phyloP scores from a whole-genome alignment of 441 rosid species.

The Gossypium gossypioides region DNA sequence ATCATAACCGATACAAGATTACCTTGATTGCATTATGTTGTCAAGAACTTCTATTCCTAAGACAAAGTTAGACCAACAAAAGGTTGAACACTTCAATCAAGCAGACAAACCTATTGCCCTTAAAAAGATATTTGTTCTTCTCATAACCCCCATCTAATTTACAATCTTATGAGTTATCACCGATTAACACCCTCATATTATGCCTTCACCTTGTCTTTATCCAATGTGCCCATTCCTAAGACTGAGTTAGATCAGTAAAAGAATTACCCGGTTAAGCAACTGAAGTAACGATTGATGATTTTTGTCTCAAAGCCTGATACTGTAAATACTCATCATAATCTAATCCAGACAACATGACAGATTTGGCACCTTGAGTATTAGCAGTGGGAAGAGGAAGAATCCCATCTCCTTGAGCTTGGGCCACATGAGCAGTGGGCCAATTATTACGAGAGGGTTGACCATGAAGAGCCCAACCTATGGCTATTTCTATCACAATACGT shows the following conservation, averaged over 20 bases:
- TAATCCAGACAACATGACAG: background rate
- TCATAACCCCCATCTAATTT: background rate
- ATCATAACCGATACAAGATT: background rate
- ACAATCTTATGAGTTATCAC: background rate
- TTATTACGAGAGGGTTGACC: background rate
- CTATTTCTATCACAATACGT: background rate
- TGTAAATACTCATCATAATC: background rate
- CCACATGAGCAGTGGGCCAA: background rate
- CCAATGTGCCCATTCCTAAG: no score
- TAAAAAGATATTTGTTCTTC: background rate
- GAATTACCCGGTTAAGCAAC: no score
- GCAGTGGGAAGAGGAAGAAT: background rate
- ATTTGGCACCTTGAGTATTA: background rate
- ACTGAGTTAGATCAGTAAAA: no score
- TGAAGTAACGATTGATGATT: background rate
- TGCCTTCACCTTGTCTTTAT: no score
- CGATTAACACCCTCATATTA: no score
- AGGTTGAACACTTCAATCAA: background rate
- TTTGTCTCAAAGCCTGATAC: background rate
- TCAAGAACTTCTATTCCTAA: background rate
- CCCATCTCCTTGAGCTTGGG: background rate
- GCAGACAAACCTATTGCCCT: background rate
- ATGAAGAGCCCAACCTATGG: background rate
- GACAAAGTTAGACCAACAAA: background rate
- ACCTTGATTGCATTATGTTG: background rate